Evolutionary conservation across 495 filamentous ascomycete species (phyloP).

Genomic region (Rhypophila decipiens): DNA sequence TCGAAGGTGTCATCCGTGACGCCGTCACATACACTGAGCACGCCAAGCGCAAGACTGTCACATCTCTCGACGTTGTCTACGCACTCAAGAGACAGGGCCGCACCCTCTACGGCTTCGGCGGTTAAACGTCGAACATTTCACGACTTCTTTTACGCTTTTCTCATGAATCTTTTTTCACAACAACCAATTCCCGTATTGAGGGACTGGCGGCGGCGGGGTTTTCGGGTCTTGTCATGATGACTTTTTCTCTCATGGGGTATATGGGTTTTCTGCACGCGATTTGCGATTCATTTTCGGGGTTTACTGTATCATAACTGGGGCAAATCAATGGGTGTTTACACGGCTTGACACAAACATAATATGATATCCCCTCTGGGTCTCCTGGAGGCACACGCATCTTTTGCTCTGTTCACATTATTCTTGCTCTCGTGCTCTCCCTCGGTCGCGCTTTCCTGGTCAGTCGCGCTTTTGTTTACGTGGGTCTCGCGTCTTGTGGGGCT

Average conservation of each 20-base stretch:
- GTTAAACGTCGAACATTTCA: slow-evolving; percentile 49
- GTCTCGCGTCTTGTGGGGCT: background rate
- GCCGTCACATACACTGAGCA: slow-evolving; percentile 98
- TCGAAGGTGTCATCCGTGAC: slow-evolving; percentile 99
- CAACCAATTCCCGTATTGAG: no score
- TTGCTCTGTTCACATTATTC: background rate
- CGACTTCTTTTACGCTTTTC: background rate
- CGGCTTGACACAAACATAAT: background rate
- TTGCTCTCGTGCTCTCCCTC: background rate
- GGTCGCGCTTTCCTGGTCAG: background rate
- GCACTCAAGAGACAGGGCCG: slow-evolving; percentile 90
- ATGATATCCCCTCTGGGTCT: background rate
- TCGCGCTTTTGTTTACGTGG: background rate
- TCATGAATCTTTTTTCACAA: no score
- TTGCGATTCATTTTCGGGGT: background rate
- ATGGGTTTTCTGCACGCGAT: background rate
- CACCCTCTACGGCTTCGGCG: slow-evolving; percentile 96
- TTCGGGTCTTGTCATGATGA: slow-evolving; percentile 3
- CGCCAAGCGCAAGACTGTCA: slow-evolving; percentile 97
- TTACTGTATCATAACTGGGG: background rate
- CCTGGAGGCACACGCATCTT: no score
- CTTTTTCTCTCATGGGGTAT: slow-evolving; percentile 4
- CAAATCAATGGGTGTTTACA: background rate
- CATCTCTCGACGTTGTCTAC: slow-evolving; percentile 90
- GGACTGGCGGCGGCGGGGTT: background rate